phyloP scores from a whole-genome alignment of 768 basidiomycete species.

The Pluteus cervinus region DNA sequence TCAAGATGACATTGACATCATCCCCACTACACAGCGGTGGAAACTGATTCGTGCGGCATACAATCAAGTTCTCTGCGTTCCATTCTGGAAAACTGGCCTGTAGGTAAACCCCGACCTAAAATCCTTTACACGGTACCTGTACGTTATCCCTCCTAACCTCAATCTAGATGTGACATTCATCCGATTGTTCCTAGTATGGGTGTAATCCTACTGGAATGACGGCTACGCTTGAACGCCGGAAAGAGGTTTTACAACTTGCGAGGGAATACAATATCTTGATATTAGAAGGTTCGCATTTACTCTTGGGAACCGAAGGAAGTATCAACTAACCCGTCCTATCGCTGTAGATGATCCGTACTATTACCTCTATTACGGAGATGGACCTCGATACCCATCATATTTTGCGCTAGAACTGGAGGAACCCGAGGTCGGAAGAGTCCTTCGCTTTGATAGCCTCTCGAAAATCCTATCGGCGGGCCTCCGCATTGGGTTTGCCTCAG shows the following conservation, averaged over 20 bases:
- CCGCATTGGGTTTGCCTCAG: slow-evolving; percentile 73
- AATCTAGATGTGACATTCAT: slow-evolving; percentile 4
- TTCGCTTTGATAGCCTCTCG: slow-evolving; percentile 83
- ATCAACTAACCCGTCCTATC: too few relatives aligned
- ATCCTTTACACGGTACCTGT: slow-evolving; percentile 76
- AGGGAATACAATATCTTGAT: slow-evolving; percentile 71
- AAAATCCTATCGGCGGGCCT: slow-evolving; percentile 73
- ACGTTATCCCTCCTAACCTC: slow-evolving; percentile 13
- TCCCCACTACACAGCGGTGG: too few relatives aligned
- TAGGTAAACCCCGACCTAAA: slow-evolving; percentile 60
- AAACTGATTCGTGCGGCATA: slow-evolving; percentile 75
- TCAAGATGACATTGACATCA: too few relatives aligned
- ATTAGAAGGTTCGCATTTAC: too few relatives aligned
- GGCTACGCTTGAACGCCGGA: slow-evolving; percentile 56
- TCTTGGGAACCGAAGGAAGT: too few relatives aligned
- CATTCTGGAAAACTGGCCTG: slow-evolving; percentile 66
- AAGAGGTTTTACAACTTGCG: slow-evolving; percentile 62
- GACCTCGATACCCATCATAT: slow-evolving; percentile 62
- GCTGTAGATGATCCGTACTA: slow-evolving; percentile 80
- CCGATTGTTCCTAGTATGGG: slow-evolving; percentile 51
- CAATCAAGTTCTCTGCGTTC: slow-evolving; percentile 46
- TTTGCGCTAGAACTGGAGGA: slow-evolving; percentile 67
- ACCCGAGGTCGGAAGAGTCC: slow-evolving; percentile 61
- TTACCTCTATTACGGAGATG: slow-evolving; percentile 66
- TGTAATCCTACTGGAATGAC: slow-evolving; percentile 83